phyloP scores from a whole-genome alignment of 2,329 filamentous ascomycete genomes.

The Calonectria hongkongensis region DNA sequence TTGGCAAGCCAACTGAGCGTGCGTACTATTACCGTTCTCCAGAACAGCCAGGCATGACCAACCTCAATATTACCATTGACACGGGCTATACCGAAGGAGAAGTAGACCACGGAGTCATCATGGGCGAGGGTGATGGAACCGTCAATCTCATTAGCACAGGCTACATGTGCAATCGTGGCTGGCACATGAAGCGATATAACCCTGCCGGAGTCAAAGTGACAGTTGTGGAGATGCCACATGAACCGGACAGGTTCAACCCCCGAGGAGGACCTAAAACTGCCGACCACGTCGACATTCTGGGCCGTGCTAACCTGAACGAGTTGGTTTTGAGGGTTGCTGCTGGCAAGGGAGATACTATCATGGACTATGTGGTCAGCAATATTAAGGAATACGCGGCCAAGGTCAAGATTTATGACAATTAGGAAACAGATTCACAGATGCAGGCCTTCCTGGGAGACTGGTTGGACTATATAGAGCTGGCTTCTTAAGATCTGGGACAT shows the following conservation, averaged over 20 bases:
- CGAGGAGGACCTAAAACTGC: slow-evolving; percentile 82
- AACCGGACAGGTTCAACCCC: slow-evolving; percentile 93
- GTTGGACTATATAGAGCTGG: slow-evolving; percentile 33
- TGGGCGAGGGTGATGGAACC: slow-evolving; percentile 97
- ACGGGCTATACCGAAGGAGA: slow-evolving; percentile 75
- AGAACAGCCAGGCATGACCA: slow-evolving; percentile 79
- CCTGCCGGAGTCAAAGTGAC: slow-evolving; percentile 88
- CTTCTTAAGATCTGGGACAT: slow-evolving; percentile 40
- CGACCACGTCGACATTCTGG: slow-evolving; percentile 97
- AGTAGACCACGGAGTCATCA: slow-evolving; percentile 91
- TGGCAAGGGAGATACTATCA: slow-evolving; percentile 86
- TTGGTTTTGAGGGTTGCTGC: slow-evolving; percentile 90
- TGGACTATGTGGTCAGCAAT: slow-evolving; percentile 85
- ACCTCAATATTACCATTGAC: slow-evolving; percentile 84
- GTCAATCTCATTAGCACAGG: slow-evolving; percentile 93
- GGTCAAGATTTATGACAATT: slow-evolving; percentile 88
- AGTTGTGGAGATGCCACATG: slow-evolving; percentile 96
- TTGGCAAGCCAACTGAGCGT: slow-evolving; percentile 94
- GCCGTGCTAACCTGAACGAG: slow-evolving; percentile 91
- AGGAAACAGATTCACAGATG: slow-evolving; percentile 46
- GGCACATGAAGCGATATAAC: slow-evolving; percentile 95
- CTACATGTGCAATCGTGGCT: slow-evolving; percentile 98
- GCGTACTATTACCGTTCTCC: slow-evolving; percentile 90
- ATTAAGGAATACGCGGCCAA: slow-evolving; percentile 89
- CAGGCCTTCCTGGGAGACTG: slow-evolving; percentile 32